phyloP scores from a whole-genome alignment of 192 early-diverging fungal species.

The Coemansia sp. region DNA sequence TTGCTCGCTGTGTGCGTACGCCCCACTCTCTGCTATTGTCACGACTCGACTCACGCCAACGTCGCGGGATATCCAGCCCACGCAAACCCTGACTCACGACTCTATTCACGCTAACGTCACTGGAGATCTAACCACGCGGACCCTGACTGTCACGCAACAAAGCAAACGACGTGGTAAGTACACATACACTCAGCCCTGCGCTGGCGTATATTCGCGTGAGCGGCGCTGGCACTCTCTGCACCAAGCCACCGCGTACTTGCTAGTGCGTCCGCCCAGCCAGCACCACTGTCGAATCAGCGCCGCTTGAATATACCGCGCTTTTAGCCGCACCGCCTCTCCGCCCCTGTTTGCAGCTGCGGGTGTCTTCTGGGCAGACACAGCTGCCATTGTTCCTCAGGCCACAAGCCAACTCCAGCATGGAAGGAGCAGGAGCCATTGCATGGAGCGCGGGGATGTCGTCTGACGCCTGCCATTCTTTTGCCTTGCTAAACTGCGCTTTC shows the following conservation, averaged over 20 bases:
- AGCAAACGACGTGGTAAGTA: conserved; percentile 6
- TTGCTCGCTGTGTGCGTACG: conserved; percentile 14
- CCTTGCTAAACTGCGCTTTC: conserved; percentile 2
- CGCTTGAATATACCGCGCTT: conserved; percentile 14
- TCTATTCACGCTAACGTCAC: not conserved
- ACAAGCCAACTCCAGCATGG: conserved; percentile 7
- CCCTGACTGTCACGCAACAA: conserved; percentile 1
- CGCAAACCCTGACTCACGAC: not conserved
- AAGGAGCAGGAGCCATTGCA: conserved; percentile 7
- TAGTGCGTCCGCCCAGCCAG: conserved; percentile 1
- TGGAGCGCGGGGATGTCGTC: conserved; percentile 12
- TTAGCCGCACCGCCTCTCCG: conserved; percentile 7
- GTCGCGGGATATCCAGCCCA: not conserved
- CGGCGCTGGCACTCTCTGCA: not conserved
- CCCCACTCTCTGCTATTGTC: not conserved
- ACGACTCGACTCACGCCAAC: not conserved
- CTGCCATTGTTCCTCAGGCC: conserved; percentile 8
- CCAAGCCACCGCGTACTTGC: conserved; percentile 11
- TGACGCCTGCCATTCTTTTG: conserved; percentile 10
- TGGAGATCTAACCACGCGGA: not conserved
- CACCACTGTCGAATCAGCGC: conserved; percentile 11
- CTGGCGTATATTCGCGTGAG: not conserved
- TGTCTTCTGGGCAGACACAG: conserved; percentile 9
- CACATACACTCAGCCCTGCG: not conserved
- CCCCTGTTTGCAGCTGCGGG: conserved; percentile 5